These are phyloP conservation scores for Aspergillus cristatus DNA, from an alignment of 495 filamentous ascomycete species.

Conservation along the genomic window DNA sequence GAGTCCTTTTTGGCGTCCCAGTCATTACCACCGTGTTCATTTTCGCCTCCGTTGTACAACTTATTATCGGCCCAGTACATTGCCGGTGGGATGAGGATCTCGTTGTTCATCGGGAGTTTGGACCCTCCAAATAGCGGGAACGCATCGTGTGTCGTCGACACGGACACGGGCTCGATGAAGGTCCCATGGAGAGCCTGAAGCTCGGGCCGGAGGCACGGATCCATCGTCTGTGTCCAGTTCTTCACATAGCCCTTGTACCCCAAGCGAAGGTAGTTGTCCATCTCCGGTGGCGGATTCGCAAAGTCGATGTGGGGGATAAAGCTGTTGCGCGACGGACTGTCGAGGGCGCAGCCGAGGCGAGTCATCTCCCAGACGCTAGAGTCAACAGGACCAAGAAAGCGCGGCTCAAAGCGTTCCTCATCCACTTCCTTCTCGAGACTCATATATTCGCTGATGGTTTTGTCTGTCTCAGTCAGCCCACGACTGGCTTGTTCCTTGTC, in stretches of 20 bases:
- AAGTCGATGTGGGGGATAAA: conserved; percentile 26
- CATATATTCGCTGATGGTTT: conserved; percentile 25
- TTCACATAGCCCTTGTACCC: conserved; percentile 44
- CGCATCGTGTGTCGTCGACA: conserved; percentile 43
- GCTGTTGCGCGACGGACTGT: conserved; percentile 39
- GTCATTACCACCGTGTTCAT: conserved; percentile 24
- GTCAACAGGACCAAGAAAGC: background rate
- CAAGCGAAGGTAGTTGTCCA: conserved; percentile 23
- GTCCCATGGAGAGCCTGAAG: conserved; percentile 53
- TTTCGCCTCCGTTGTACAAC: conserved; percentile 46
- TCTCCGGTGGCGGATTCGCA: conserved; percentile 18
- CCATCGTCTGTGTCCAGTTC: conserved; percentile 48
- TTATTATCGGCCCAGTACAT: conserved; percentile 59
- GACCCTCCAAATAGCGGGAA: conserved; percentile 61
- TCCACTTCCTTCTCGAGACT: conserved; percentile 3
- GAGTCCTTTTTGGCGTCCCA: conserved; percentile 47
- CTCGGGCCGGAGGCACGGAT: conserved; percentile 50
- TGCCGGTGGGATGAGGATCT: conserved; percentile 60
- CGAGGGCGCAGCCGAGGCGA: conserved; percentile 43
- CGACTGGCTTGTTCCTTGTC: conserved; percentile 30
- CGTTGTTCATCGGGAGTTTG: conserved; percentile 63
- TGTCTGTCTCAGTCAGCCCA: background rate
- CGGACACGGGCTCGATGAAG: conserved; percentile 50
- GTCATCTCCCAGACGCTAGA: conserved; percentile 46
- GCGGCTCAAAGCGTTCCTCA: conserved; percentile 3